These are phyloP conservation scores for Brachypodium distachyon DNA, from an alignment of 202 grass and related monocot genomes.

Conservation along the genomic window DNA sequence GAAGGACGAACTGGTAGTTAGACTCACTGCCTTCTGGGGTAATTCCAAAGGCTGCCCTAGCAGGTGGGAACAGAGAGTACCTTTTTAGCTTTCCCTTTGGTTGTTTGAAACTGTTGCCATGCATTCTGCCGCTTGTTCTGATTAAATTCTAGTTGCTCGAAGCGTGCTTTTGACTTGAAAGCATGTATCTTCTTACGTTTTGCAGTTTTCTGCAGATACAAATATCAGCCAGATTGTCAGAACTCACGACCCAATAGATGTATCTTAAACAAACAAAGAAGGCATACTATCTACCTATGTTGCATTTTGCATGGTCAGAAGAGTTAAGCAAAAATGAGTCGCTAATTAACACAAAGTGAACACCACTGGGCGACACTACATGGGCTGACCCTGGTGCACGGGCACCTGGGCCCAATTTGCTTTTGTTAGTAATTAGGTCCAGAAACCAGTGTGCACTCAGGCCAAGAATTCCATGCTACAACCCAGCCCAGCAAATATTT, in stretches of 20 bases:
- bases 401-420: too few relatives aligned
- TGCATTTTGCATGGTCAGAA: background rate
- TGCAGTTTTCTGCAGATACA: conserved; percentile 65
- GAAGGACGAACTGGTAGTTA: background rate
- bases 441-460: too few relatives aligned
- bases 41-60: background rate
- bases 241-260: background rate
- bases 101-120: conserved; percentile 96
- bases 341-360: background rate
- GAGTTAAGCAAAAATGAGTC: background rate
- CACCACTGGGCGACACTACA: too few relatives aligned
- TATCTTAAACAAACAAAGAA: background rate
- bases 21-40: background rate
- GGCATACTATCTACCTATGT: background rate
- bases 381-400: too few relatives aligned
- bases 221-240: conserved; percentile 8
- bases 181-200: conserved; percentile 98
- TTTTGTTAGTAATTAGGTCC: too few relatives aligned
- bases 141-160: conserved; percentile 75
- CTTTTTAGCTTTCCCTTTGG: conserved; percentile 95
- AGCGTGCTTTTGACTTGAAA: conserved; percentile 94
- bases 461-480: too few relatives aligned
- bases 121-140: conserved; percentile 96
- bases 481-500: too few relatives aligned
- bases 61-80: conserved; percentile 23